Base-by-base conservation (phyloP, 2,329 filamentous ascomycete genomes). In the Tolypocladium pustulatum region DNA sequence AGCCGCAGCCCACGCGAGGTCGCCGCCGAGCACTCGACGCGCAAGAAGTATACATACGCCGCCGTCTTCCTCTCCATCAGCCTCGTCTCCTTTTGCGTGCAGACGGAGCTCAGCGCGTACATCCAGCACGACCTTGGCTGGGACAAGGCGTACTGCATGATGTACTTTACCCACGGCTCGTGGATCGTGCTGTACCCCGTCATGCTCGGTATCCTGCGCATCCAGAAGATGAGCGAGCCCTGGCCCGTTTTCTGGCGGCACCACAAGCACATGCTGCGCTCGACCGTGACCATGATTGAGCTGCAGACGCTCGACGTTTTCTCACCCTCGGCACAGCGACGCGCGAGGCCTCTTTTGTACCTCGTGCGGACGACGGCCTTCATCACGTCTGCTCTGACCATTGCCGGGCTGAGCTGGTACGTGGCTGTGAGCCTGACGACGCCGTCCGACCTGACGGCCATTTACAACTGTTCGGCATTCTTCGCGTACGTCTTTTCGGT, bases 111-210 rank as follows among this genome's bases (percentile, higher is more conserved):
- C 57, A 93, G 92, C 13, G 87, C 95, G 12, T 92, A 97, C 75
- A 94, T 99, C 61, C 93, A 97, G 76, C 87, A 93, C 71, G 86
- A 94, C 61, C 76, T 97, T 63, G 86, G 89, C 63, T 99, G 94
- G 94, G 85, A 95, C 76, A 99, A 99, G 78, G 90, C 94, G n/a
- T 99, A 97, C 77, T 96, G 91, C 79, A 99, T 99, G 94, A 84
- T 99, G 80, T 97, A 96, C 75, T 81, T 99, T 64, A 99, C 94
- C 13, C 94, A 99, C 75, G 89, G 93, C 58, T 96, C 91, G 2
- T 99, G 94, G 94, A 73, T 87, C 12, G 75, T 97, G 55, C 81
- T 99, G 30, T 99, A 91, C 90, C 93, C 92, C 0, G 76, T 83
- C 13, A 91, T 96, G 73, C 82, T 99, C 40, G 73, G 89, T 30